Percentiles rank a stretch among this genome's conserved stretches.
Conservation (phyloP, 768 basidiomycete genomes). For the Leucosporidium scottii region DNA sequence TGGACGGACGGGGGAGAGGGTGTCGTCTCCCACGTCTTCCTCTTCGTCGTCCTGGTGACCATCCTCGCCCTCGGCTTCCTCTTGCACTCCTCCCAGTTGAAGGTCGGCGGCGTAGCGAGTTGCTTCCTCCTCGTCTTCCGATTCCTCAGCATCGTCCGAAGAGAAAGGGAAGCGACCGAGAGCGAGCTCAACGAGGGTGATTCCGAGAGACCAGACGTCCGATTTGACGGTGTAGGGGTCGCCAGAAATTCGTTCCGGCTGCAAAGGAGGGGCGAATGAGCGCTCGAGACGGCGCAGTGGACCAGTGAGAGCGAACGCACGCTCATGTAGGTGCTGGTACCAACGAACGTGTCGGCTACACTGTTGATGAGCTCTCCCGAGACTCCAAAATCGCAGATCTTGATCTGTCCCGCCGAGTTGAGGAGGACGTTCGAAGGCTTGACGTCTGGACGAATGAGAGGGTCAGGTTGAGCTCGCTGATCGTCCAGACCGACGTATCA, state of each 20-base stretch:
- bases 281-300: too few species aligned
- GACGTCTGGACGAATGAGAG: constrained; percentile 60
- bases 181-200: constrained; percentile 92
- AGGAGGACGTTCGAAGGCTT: constrained; percentile 96
- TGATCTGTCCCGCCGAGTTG: constrained; percentile 91
- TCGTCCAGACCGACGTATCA: not conserved
- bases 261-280: constrained; percentile 21
- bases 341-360: constrained; percentile 97
- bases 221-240: constrained; percentile 98
- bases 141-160: constrained; percentile 47
- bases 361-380: constrained; percentile 98
- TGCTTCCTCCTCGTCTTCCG: constrained; percentile 47
- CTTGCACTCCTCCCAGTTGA: constrained; percentile 50
- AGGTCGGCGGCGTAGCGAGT: constrained; percentile 7
- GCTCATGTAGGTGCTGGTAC: constrained; percentile 99
- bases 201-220: constrained; percentile 97
- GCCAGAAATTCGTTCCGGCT: constrained; percentile 99
- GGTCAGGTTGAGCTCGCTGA: not conserved
- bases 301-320: constrained; percentile 48
- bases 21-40: constrained; percentile 50
- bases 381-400: constrained; percentile 98
- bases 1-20: constrained; percentile 32
- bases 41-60: not conserved
- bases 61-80: constrained; percentile 16
- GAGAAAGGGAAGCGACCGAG: constrained; percentile 96